These are phyloP conservation scores for Trichoderma polysporum DNA, from an alignment of 2,329 filamentous ascomycete genomes.

Conservation along the genomic window DNA sequence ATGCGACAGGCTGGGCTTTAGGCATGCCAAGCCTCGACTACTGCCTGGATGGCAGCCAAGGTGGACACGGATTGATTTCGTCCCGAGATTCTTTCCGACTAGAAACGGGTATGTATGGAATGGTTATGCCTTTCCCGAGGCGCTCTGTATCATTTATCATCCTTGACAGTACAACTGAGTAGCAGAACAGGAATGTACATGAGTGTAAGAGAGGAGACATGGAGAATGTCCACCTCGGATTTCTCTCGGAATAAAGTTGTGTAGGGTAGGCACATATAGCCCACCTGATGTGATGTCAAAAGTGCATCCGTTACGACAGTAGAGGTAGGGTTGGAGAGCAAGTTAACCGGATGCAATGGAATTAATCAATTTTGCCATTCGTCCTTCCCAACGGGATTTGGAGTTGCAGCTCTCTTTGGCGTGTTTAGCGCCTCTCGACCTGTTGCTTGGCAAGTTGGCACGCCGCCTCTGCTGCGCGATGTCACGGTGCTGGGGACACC, in stretches of 20 bases:
- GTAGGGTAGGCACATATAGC: not conserved
- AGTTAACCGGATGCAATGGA: not conserved
- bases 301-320: not conserved
- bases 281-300: not conserved
- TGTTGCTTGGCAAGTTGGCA: not conserved
- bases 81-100: slow-evolving; percentile 1
- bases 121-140: not conserved
- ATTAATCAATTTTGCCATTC: not conserved
- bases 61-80: not conserved
- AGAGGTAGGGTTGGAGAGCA: not conserved
- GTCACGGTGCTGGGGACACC: not conserved
- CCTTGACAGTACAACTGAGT: not conserved
- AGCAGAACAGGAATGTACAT: not conserved
- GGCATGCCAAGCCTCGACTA: not conserved
- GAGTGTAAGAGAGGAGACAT: not conserved
- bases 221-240: not conserved
- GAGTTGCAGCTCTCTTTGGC: not conserved
- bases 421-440: not conserved
- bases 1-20: not conserved
- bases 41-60: not conserved
- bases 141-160: not conserved
- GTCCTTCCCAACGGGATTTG: not conserved
- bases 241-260: not conserved
- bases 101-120: not conserved
- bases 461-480: not conserved